Evolutionary conservation across 2,329 filamentous ascomycete genomes (phyloP), one percentile per base, ranked within the genome.

Genomic region (Parastagonospora avenae): DNA sequence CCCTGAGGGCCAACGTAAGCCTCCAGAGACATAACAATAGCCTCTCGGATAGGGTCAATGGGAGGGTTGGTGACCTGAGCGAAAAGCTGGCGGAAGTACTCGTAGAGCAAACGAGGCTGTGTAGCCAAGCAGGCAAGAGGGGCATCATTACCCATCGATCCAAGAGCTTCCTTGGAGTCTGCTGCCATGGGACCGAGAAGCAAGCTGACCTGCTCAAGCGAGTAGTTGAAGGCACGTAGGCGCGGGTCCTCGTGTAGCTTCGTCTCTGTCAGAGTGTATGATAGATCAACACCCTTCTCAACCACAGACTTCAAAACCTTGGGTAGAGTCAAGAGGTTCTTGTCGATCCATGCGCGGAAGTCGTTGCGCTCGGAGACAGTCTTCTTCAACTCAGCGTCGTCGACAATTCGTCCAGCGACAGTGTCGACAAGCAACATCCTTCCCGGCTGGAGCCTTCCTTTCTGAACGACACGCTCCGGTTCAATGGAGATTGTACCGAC

Each of bases 61-160:
- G 93, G 93, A 62, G 93, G 93, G 76, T 97, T 97, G 55, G 93
- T 97, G 73, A 97, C 93, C 78, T 97, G 93, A 8, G 93, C 93
- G 74, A 97, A 97, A 37, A 97, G 87, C 79, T 97, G 91, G 57
- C 93, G 87, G 87, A 97, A 97, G 79, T 97, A 97, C 75, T 97
- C 93, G 74, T 90, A 96, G 15, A 97, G 84, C 46, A 96, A 81
- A 63, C 92, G 90, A 62, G 93, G 92, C 57, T 92, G 90, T 60
- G 90, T 85, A n/a, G 93, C 90, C 71, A 97, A 81, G 74, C 92
- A 96, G 46, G 93, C 93, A 58, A 97, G 80, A 37, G 93, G 93
- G 38, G 90, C 91, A 79, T 97, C 93, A 71, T 97, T 97, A 66
- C 93, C 93, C 93, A 97, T 97, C 52, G 93, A 97, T 35, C 93